Percentiles rank a stretch among this genome's conserved stretches.
Conservation (phyloP, 768 basidiomycete species). For the Tulasnella sp. region DNA sequence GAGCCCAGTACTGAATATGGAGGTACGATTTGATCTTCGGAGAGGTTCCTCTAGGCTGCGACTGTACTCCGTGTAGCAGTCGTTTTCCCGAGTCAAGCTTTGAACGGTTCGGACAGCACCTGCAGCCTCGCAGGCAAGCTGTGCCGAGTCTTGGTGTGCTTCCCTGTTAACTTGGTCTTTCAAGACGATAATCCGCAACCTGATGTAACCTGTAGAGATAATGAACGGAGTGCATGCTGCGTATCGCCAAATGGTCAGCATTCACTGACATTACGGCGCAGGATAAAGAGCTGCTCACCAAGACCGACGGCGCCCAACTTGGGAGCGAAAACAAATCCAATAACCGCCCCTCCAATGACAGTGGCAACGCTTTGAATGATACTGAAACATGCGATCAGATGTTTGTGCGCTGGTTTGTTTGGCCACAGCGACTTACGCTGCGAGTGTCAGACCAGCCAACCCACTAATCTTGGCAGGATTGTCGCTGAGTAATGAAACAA, state of each 20-base stretch:
- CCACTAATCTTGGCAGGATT: constrained; percentile 87
- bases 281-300: constrained; percentile 45
- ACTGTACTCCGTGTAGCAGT: constrained; percentile 65
- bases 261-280: background rate
- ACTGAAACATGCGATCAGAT: constrained; percentile 39
- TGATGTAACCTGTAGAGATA: constrained; percentile 77
- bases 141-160: constrained; percentile 74
- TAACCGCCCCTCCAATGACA: constrained; percentile 61
- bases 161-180: constrained; percentile 81
- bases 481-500: constrained; percentile 76
- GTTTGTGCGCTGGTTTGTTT: background rate
- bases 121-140: constrained; percentile 87
- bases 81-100: constrained; percentile 77
- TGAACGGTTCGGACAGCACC: constrained; percentile 88
- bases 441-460: constrained; percentile 80
- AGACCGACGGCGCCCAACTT: constrained; percentile 58
- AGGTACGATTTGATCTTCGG: constrained; percentile 55
- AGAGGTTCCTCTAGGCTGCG: constrained; percentile 69
- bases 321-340: constrained; percentile 76
- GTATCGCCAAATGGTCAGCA: background rate
- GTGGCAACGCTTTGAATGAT: constrained; percentile 76
- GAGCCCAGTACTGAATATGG: constrained; percentile 60
- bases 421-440: constrained; percentile 43
- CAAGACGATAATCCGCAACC: constrained; percentile 79
- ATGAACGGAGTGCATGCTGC: constrained; percentile 66